Conservation (phyloP, 257 asterid species). For the Ajuga chamaepitys region DNA sequence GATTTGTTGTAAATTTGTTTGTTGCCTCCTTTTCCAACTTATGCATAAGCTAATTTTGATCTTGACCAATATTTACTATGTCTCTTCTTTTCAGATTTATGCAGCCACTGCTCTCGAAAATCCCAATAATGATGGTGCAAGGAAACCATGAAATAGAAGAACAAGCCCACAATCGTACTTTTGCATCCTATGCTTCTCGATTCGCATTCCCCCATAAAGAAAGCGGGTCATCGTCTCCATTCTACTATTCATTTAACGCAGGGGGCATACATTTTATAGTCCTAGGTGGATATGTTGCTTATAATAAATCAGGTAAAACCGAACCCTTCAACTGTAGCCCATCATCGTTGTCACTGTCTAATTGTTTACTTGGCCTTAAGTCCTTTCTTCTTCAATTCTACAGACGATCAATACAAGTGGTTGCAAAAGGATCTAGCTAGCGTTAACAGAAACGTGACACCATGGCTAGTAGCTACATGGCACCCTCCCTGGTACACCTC, state of each 20-base stretch:
- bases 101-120: conserved; percentile 76
- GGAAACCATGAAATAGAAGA: conserved; percentile 96
- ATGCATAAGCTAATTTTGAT: background rate
- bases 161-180: conserved; percentile 60
- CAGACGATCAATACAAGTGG: conserved; percentile 91
- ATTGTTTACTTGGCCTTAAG: background rate
- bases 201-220: conserved; percentile 82
- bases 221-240: conserved; percentile 68
- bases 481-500: conserved; percentile 97
- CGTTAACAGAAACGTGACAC: conserved; percentile 62
- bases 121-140: conserved; percentile 88
- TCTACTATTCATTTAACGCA: conserved; percentile 83
- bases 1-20: background rate
- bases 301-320: conserved; percentile 50
- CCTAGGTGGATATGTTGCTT: conserved; percentile 71
- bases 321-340: background rate
- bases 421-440: conserved; percentile 61
- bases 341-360: background rate
- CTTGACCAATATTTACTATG: background rate
- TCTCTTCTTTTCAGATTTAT: conserved; percentile 46
- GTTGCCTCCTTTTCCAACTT: background rate
- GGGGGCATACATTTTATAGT: conserved; percentile 92
- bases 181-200: conserved; percentile 70
- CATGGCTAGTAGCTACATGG: conserved; percentile 87
- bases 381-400: background rate